Conservation (phyloP, 2,329 filamentous ascomycete species). For the Aureobasidium sp. region DNA sequence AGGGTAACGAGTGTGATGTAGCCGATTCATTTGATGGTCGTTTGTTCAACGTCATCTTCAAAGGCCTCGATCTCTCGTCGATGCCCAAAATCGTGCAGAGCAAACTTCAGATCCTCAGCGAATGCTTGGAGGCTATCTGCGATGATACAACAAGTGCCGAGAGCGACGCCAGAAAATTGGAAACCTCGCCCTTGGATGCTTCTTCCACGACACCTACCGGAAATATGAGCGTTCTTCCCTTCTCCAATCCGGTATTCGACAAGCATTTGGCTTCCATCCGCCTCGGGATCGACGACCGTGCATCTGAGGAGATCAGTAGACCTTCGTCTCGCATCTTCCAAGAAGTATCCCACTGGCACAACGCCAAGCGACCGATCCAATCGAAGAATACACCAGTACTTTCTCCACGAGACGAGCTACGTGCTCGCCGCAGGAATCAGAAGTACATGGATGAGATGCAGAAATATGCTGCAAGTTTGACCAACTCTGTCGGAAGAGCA, state of each 20-base stretch:
- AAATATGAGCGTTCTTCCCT: constrained; percentile 36
- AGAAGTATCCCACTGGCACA: constrained; percentile 56
- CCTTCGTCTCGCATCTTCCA: constrained; percentile 39
- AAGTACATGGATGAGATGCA: constrained; percentile 61
- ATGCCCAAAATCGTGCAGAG: background rate
- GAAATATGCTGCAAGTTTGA: constrained; percentile 63
- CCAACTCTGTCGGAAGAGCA: constrained; percentile 54
- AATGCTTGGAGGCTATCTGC: background rate
- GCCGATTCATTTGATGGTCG: constrained; percentile 52
- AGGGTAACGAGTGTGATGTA: constrained; percentile 36
- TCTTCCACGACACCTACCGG: constrained; percentile 1
- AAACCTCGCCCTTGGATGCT: background rate
- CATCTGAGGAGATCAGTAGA: constrained; percentile 26
- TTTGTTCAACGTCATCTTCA: constrained; percentile 30
- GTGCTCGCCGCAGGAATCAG: constrained; percentile 49
- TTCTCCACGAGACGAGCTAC: constrained; percentile 29
- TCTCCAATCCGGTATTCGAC: constrained; percentile 43
- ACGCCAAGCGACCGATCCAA: constrained; percentile 47
- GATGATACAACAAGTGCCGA: background rate
- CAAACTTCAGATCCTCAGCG: background rate
- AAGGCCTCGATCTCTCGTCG: background rate
- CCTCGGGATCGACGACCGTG: constrained; percentile 31
- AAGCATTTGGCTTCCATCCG: constrained; percentile 40
- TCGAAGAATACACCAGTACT: constrained; percentile 28
- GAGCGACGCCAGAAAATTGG: background rate